Percentiles rank a stretch among this genome's conserved stretches.
Conservation (phyloP, 352 stramenopile species). For the Globisporangium acanthophoron region DNA sequence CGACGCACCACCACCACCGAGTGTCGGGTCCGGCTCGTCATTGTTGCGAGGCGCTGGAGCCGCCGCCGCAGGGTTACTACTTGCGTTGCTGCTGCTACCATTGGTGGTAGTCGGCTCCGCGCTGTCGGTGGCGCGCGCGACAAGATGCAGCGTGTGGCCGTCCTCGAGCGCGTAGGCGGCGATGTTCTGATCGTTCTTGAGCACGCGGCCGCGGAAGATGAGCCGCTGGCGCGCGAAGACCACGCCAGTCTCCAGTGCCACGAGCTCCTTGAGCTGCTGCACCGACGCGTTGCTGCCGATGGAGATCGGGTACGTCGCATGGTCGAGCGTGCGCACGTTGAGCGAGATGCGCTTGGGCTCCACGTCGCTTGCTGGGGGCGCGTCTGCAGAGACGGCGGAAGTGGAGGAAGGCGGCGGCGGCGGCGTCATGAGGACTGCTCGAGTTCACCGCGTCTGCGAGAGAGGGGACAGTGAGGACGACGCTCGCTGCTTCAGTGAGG, state of each 20-base stretch:
- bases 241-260: slow-evolving; percentile 66
- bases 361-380: background rate
- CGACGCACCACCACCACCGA: slow-evolving; percentile 15
- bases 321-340: slow-evolving; percentile 81
- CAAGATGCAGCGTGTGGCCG: slow-evolving; percentile 76
- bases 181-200: slow-evolving; percentile 83
- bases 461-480: too few relatives aligned
- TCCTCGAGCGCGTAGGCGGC: slow-evolving; percentile 74
- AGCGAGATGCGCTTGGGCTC: slow-evolving; percentile 39
- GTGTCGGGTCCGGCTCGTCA: slow-evolving; percentile 62
- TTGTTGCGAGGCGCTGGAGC: slow-evolving; percentile 30
- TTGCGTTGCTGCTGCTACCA: background rate
- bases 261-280: slow-evolving; percentile 65
- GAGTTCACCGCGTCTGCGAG: too few relatives aligned
- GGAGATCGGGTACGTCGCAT: slow-evolving; percentile 72
- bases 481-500: too few relatives aligned
- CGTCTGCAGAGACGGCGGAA: background rate
- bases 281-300: slow-evolving; percentile 60
- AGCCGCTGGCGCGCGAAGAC: slow-evolving; percentile 68
- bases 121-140: slow-evolving; percentile 41
- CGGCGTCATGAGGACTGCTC: too few relatives aligned
- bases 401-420: too few relatives aligned
- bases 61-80: background rate
- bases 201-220: slow-evolving; percentile 82
- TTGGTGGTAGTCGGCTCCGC: slow-evolving; percentile 1